Evolutionary conservation across 2,329 filamentous ascomycete species (phyloP).

Genomic region (Pseudogymnoascus sp.): DNA sequence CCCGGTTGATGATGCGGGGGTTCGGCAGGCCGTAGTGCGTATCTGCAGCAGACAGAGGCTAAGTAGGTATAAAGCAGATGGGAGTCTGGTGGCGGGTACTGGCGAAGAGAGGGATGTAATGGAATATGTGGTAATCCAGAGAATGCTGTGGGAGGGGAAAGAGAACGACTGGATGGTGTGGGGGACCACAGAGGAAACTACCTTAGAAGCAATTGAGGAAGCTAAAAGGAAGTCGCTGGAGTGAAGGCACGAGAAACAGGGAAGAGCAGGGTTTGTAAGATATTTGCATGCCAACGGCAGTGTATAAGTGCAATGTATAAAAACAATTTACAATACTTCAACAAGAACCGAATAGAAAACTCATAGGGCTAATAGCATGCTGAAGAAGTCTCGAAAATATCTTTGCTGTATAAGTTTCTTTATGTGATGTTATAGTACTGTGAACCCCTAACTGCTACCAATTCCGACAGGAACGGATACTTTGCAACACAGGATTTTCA

Average conservation of each 20-base stretch:
- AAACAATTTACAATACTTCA: background rate
- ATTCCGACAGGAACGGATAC: background rate
- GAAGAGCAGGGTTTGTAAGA: background rate
- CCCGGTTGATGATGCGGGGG: conserved; percentile 33
- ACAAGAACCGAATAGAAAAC: background rate
- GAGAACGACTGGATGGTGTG: conserved; percentile 53
- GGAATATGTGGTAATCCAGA: conserved; percentile 58
- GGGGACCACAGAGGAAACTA: conserved; percentile 52
- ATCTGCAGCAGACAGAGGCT: conserved; percentile 50
- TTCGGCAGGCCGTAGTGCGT: conserved; percentile 53
- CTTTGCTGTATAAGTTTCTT: background rate
- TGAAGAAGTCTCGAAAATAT: background rate
- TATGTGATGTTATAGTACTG: background rate
- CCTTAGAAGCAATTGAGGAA: conserved; percentile 27
- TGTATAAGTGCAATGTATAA: background rate
- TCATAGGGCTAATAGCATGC: background rate
- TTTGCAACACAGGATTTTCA: background rate
- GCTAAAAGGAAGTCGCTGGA: conserved; percentile 13
- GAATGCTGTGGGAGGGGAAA: conserved; percentile 34
- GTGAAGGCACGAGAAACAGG: background rate
- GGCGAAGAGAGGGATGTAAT: conserved; percentile 45
- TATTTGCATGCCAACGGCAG: background rate
- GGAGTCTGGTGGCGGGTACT: conserved; percentile 36
- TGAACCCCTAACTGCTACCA: background rate
- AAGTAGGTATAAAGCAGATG: conserved; percentile 31